These are phyloP conservation scores for Coemansia sp. DNA, from an alignment of 192 early-diverging fungal genomes.

Conservation along the genomic window DNA sequence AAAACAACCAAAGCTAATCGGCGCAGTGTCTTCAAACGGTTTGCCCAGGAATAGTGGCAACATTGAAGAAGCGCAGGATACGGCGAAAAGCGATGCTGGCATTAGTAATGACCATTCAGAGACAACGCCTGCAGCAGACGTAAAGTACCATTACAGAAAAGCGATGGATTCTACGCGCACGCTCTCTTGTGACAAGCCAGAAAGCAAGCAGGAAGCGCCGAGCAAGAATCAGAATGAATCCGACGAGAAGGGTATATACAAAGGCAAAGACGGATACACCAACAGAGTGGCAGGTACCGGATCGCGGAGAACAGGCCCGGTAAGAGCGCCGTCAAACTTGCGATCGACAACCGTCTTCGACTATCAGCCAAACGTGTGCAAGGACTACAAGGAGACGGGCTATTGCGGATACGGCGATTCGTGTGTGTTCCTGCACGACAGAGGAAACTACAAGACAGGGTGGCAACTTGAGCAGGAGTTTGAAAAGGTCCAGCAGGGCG, in stretches of 20 bases:
- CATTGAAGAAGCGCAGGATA: not conserved
- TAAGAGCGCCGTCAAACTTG: slow-evolving; percentile 43
- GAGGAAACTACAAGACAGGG: slow-evolving; percentile 93
- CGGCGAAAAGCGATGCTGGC: slow-evolving; percentile 21
- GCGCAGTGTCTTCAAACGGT: slow-evolving; percentile 32
- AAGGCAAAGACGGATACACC: slow-evolving; percentile 67
- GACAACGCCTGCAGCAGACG: not conserved
- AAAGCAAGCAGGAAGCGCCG: slow-evolving; percentile 4
- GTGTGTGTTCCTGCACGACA: slow-evolving; percentile 97
- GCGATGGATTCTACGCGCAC: slow-evolving; percentile 47
- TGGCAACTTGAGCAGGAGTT: slow-evolving; percentile 98
- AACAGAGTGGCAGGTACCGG: slow-evolving; percentile 62
- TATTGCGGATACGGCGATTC: slow-evolving; percentile 98
- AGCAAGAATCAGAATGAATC: slow-evolving; percentile 15
- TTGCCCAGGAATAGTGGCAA: slow-evolving; percentile 30
- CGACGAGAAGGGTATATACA: slow-evolving; percentile 61
- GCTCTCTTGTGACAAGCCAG: slow-evolving; percentile 51
- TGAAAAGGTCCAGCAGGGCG: slow-evolving; percentile 81
- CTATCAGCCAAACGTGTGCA: slow-evolving; percentile 98
- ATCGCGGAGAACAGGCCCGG: slow-evolving; percentile 55
- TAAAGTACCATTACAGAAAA: slow-evolving; percentile 29
- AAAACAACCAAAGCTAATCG: slow-evolving; percentile 53
- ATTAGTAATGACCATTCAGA: slow-evolving; percentile 26
- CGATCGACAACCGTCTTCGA: slow-evolving; percentile 65
- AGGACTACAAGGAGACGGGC: slow-evolving; percentile 97